Percentiles rank a stretch among this genome's conserved stretches.
Evolutionary conservation across 1,139 yeast species (phyloP).

Genomic region (Kodamaea arcana): DNA sequence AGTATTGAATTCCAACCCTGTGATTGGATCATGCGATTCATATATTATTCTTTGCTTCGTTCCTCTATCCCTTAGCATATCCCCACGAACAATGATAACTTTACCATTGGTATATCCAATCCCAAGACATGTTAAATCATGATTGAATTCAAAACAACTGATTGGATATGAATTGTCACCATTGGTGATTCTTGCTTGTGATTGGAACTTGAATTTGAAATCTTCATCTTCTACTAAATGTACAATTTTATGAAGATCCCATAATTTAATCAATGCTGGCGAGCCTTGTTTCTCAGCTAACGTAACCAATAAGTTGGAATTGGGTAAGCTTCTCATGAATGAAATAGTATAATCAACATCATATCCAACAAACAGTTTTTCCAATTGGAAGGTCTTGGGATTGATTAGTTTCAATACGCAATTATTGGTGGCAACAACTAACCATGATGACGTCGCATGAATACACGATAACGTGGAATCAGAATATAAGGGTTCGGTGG

Average conservation of each 20-base stretch:
- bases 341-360: constrained; percentile 62
- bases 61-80: constrained; percentile 82
- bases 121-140: constrained; percentile 63
- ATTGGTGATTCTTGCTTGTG: constrained; percentile 34
- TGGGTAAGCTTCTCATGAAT: constrained; percentile 45
- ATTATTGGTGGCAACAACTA: constrained; percentile 57
- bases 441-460: constrained; percentile 47
- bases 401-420: constrained; percentile 56
- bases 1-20: constrained; percentile 61
- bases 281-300: constrained; percentile 72
- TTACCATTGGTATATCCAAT: constrained; percentile 88
- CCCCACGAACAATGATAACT: constrained; percentile 82
- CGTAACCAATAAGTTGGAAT: constrained; percentile 54
- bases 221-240: constrained; percentile 33
- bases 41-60: constrained; percentile 79
- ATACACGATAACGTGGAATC: constrained; percentile 69
- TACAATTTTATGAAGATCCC: constrained; percentile 59
- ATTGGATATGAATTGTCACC: constrained; percentile 70
- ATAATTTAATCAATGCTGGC: constrained; percentile 64
- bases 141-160: constrained; percentile 56
- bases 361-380: constrained; percentile 57
- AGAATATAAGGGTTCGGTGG: constrained; percentile 66
- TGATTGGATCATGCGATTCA: constrained; percentile 72
- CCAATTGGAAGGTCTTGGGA: constrained; percentile 42
- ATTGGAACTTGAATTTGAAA: constrained; percentile 27